phyloP scores from a whole-genome alignment of 495 filamentous ascomycete genomes.

The Lepraria neglecta region DNA sequence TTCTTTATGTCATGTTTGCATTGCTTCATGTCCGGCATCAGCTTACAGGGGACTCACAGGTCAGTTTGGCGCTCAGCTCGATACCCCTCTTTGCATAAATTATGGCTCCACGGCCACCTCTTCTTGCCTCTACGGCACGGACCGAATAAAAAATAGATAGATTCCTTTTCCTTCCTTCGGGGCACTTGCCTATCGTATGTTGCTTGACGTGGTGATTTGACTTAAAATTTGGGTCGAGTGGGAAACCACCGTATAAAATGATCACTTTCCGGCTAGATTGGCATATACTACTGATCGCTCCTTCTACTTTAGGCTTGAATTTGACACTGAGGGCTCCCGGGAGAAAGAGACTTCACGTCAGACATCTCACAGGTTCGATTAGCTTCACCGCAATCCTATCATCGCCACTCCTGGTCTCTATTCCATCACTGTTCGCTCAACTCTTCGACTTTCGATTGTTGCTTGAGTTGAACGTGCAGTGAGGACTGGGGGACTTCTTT shows the following conservation, averaged over 20 bases:
- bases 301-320: not conserved
- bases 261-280: not conserved
- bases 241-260: not conserved
- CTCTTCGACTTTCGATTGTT: not conserved
- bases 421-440: not conserved
- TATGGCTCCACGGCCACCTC: conserved; percentile 1
- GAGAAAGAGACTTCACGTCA: not conserved
- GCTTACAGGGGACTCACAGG: conserved; percentile 17
- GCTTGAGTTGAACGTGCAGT: not conserved
- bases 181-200: not conserved
- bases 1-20: conserved; percentile 1
- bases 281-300: conserved; percentile 7
- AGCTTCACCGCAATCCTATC: not conserved
- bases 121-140: not conserved
- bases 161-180: not conserved
- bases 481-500: conserved; percentile 18
- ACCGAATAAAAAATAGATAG: conserved; percentile 6
- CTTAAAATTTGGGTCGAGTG: not conserved
- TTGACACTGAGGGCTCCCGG: conserved; percentile 10
- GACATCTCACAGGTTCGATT: not conserved
- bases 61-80: conserved; percentile 18
- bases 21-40: conserved; percentile 10
- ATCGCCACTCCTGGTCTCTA: not conserved
- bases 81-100: conserved; percentile 18
- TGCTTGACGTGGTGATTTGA: not conserved